A percentile compares a stretch with the other conserved stretches of the same genome.
These are phyloP conservation scores for Scedosporium apiospermum DNA, from an alignment of 2,329 filamentous ascomycete species.

Conservation along the genomic window DNA sequence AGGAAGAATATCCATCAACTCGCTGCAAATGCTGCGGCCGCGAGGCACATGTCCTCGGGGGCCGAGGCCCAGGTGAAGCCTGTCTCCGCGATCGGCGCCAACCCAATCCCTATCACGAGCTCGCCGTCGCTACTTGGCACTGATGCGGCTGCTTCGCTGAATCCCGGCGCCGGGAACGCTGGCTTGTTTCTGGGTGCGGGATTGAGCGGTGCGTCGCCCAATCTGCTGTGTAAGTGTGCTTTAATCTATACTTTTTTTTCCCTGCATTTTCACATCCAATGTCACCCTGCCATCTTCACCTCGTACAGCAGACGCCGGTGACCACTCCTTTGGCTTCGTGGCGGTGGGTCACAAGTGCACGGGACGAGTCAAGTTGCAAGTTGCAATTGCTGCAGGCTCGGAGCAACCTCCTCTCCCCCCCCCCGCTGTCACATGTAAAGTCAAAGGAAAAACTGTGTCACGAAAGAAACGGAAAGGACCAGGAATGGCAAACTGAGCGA, in stretches of 20 bases:
- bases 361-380: not conserved
- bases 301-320: not conserved
- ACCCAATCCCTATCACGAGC: constrained; percentile 13
- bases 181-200: constrained; percentile 11
- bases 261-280: not conserved
- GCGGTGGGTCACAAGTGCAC: not conserved
- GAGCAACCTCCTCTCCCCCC: not conserved
- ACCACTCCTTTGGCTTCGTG: not conserved
- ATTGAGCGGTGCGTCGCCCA: constrained; percentile 34
- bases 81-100: constrained; percentile 21
- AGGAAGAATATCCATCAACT: constrained; percentile 32
- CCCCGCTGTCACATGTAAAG: constrained; percentile 4
- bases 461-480: not conserved
- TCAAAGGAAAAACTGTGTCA: not conserved
- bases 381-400: not conserved
- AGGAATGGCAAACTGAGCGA: not conserved
- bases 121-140: constrained; percentile 5
- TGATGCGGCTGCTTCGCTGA: not conserved
- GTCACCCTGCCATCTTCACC: not conserved
- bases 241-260: not conserved
- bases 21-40: constrained; percentile 24
- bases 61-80: constrained; percentile 36
- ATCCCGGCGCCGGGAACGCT: constrained; percentile 20
- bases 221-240: constrained; percentile 36
- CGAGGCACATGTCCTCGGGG: constrained; percentile 11